Conservation (phyloP, 768 basidiomycete species). For the Boletellus ananas region DNA sequence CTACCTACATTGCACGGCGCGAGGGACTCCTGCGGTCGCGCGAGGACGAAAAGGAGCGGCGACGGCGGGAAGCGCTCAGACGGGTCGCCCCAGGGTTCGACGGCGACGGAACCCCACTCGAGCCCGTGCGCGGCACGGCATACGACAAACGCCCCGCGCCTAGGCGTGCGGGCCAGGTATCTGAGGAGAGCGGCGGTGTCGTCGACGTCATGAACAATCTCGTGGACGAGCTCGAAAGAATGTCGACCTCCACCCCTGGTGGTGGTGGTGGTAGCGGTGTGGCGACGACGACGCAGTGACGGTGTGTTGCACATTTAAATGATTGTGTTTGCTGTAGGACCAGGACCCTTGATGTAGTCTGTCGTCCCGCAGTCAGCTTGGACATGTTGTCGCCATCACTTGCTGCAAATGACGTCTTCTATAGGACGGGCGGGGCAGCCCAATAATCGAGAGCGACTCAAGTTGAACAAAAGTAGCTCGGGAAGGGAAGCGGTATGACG, state of each 20-base stretch:
- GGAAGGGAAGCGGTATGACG: not conserved
- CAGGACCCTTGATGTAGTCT: not conserved
- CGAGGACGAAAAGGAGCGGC: constrained; percentile 72
- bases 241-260: constrained; percentile 37
- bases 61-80: constrained; percentile 60
- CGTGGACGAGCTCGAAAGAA: constrained; percentile 72
- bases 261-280: not conserved
- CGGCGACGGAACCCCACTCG: constrained; percentile 53
- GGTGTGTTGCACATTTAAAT: not conserved
- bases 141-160: constrained; percentile 11
- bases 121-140: constrained; percentile 13
- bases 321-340: not conserved
- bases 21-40: constrained; percentile 68
- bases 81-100: constrained; percentile 85
- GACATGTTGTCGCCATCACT: too few relatives aligned
- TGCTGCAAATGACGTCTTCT: too few relatives aligned
- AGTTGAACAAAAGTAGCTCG: too few relatives aligned
- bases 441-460: too few relatives aligned
- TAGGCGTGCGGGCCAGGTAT: not conserved
- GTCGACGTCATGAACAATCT: constrained; percentile 76
- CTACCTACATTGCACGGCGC: constrained; percentile 61
- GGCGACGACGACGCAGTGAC: not conserved
- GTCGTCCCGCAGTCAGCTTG: too few relatives aligned
- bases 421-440: too few relatives aligned
- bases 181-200: constrained; percentile 3